These are phyloP conservation scores for Trichoderma pleuroti DNA, from an alignment of 2,329 filamentous ascomycete genomes.

Conservation along the genomic window DNA sequence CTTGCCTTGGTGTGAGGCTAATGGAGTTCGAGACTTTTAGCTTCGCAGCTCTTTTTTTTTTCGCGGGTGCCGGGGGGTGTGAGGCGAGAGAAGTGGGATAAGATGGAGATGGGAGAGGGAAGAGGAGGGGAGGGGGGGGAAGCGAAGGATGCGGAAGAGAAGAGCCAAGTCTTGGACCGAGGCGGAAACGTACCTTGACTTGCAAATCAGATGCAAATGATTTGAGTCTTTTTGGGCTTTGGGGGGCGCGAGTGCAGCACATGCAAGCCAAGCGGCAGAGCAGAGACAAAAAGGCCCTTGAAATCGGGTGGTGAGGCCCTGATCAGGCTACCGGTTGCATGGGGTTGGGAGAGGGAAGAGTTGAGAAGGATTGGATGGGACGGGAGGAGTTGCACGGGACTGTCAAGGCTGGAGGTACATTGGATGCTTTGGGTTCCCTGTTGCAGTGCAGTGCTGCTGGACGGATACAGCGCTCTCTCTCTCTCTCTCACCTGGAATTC, in stretches of 20 bases:
- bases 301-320: background rate
- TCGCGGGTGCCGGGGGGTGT: constrained; percentile 6
- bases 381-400: background rate
- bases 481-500: background rate
- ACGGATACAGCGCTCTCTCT: background rate
- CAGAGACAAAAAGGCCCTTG: background rate
- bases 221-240: background rate
- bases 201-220: background rate
- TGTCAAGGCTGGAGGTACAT: background rate
- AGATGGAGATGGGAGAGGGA: background rate
- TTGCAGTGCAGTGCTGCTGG: background rate
- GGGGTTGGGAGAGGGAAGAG: background rate
- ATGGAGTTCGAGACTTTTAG: constrained; percentile 18
- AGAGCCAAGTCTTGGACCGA: constrained; percentile 3
- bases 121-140: background rate
- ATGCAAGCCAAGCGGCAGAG: background rate
- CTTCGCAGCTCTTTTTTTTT: constrained; percentile 13
- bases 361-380: background rate
- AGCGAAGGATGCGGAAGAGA: background rate
- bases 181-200: background rate
- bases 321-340: background rate
- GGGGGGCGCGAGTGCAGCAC: background rate
- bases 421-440: background rate
- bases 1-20: constrained; percentile 18
- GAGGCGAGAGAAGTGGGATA: background rate